These are phyloP conservation scores for Monotropa hypopitys DNA, from an alignment of 179 eudicot genomes.

Conservation along the genomic window DNA sequence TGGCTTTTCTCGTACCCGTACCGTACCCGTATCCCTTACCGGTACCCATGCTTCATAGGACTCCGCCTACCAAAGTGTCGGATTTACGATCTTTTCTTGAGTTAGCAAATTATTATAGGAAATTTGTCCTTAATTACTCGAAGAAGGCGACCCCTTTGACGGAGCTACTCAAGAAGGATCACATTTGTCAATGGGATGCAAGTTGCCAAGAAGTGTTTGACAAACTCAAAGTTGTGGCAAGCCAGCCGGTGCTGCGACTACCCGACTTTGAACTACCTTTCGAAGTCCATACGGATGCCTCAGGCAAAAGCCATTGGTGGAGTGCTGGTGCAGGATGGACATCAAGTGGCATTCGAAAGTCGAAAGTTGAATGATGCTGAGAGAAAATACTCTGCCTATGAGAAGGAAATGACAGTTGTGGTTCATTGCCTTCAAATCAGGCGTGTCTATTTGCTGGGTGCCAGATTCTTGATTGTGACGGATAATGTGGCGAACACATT, in stretches of 20 bases:
- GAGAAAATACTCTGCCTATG: neutral
- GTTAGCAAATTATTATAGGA: too few relatives aligned
- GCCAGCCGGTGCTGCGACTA: too few relatives aligned
- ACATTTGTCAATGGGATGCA: neutral
- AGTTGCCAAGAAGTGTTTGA: neutral
- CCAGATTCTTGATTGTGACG: neutral
- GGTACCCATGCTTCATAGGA: too few relatives aligned
- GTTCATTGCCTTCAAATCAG: neutral
- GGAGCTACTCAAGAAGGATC: neutral
- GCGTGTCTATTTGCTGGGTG: neutral
- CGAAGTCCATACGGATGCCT: conserved; percentile 7
- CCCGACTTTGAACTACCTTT: too few relatives aligned
- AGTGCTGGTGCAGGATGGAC: neutral
- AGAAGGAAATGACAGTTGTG: conserved; percentile 3
- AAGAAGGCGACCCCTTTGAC: neutral
- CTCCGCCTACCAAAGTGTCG: too few relatives aligned
- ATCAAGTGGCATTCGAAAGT: neutral
- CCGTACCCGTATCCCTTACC: too few relatives aligned
- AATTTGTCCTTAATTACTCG: too few relatives aligned
- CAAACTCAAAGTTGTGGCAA: neutral
- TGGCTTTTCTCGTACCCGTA: too few relatives aligned
- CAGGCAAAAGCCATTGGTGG: neutral
- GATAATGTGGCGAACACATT: conserved; percentile 2
- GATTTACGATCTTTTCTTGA: too few relatives aligned
- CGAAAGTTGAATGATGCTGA: neutral